phyloP scores from a whole-genome alignment of 2,329 filamentous ascomycete species.

The Periglandula ipomoeae region DNA sequence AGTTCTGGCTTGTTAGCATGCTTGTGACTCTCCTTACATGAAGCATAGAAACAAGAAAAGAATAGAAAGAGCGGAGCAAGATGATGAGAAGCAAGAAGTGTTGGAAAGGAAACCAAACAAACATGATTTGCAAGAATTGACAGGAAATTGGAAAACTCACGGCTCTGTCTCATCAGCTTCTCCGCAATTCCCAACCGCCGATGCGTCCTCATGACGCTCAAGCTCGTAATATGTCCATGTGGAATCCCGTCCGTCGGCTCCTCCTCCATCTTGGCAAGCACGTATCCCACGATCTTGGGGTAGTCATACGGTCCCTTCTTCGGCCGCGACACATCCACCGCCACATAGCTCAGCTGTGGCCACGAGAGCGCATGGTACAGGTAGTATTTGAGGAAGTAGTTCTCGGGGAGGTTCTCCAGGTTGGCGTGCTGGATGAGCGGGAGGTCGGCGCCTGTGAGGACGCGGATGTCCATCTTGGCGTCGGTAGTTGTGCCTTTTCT shows the following conservation, averaged over 20 bases:
- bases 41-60: too few species aligned
- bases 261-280: slow-evolving; percentile 99
- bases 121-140: too few species aligned
- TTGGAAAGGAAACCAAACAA: background rate
- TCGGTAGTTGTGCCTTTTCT: background rate
- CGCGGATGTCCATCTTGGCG: slow-evolving; percentile 74
- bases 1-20: slow-evolving; percentile 48
- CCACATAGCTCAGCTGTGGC: slow-evolving; percentile 95
- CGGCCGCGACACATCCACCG: slow-evolving; percentile 80
- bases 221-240: slow-evolving; percentile 91
- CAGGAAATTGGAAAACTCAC: slow-evolving; percentile 56
- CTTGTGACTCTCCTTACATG: too few species aligned
- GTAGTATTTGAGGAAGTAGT: slow-evolving; percentile 99
- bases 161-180: slow-evolving; percentile 94
- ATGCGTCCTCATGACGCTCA: slow-evolving; percentile 96
- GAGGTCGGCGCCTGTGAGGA: slow-evolving; percentile 74
- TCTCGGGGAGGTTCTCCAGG: slow-evolving; percentile 97
- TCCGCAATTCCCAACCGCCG: slow-evolving; percentile 84
- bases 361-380: slow-evolving; percentile 97
- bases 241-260: slow-evolving; percentile 83
- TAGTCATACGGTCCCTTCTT: slow-evolving; percentile 74
- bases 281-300: slow-evolving; percentile 96
- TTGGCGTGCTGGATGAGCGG: slow-evolving; percentile 95
- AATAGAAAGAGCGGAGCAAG: background rate
- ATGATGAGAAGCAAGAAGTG: background rate